Base-by-base conservation (phyloP, 192 early-diverging fungal genomes). In the Coemansia brasiliensis region DNA sequence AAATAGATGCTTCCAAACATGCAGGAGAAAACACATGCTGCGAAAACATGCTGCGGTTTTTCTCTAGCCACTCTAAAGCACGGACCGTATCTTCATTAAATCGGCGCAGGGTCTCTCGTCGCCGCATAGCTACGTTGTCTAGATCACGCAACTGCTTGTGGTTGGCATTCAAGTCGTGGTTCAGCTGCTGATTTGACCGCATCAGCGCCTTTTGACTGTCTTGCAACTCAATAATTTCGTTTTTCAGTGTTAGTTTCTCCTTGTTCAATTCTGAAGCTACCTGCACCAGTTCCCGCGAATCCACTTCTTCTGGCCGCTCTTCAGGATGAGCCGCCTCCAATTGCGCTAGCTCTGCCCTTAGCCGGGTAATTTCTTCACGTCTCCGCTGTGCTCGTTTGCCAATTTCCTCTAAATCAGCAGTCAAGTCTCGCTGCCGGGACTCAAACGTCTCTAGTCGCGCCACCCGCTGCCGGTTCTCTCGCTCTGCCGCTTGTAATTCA, bases 11-110 rank as follows among this genome's bases (percentile, higher is more conserved):
- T 49, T 89, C 87, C 20, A 96, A 49, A 24, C 83, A 81, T 2
- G 88, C 64, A 0, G 94, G 95, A 12, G 84, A 82, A 71, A 85
- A 90, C 7, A 98, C 85, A 11, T 77, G 76, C 49, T 85, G 83
- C 44, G 80, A 46, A 46, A 98, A 96, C 59, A 64, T 8, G 10
- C 65, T 35, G 17, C 74, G 71, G 57, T 96, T 90, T 10, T 79
- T 41, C 32, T 82, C 75, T 5, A 95, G 63, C 90, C 92, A 96
- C 27, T 79, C 40, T 0, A 85, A 69, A 4, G 88, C 93, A 5
- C 83, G 63, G 18, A 79, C 80, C 1, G 86, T 81, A 49, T 88
- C 83, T 32, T 54, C 49, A 52, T 85, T 80, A 5, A 65, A 63
- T 3, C 66, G 41, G 18, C 67, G 45, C 26, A 98, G 59, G 0